Percentiles rank a stretch among this genome's conserved stretches.
phyloP scores from a whole-genome alignment of 2,329 filamentous ascomycete species.

The Pseudogymnoascus sp. region DNA sequence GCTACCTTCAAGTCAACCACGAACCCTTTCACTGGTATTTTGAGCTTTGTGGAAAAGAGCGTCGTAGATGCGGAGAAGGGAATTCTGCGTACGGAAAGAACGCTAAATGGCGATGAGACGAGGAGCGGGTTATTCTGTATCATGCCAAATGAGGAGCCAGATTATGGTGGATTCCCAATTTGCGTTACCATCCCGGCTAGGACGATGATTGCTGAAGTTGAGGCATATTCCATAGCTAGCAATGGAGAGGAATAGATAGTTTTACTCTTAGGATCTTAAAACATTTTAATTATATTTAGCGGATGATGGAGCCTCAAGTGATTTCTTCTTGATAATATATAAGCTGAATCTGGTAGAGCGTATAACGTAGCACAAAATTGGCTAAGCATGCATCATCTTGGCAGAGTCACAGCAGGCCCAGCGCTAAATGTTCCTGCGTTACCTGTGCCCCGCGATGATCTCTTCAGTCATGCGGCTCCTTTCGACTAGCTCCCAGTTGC shows the following conservation, averaged over 20 bases:
- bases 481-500: not conserved
- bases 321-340: not conserved
- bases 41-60: conserved; percentile 34
- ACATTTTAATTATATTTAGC: too few relatives aligned
- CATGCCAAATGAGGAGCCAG: conserved; percentile 48
- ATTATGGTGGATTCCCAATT: conserved; percentile 48
- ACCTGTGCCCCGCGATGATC: not conserved
- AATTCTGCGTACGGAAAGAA: conserved; percentile 29
- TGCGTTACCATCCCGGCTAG: conserved; percentile 43
- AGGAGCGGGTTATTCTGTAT: conserved; percentile 38
- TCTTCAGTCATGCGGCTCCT: not conserved
- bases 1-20: conserved; percentile 22
- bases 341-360: too few relatives aligned
- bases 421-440: too few relatives aligned
- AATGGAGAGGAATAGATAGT: not conserved
- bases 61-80: conserved; percentile 30
- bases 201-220: conserved; percentile 38
- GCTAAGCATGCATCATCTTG: too few relatives aligned
- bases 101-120: conserved; percentile 38
- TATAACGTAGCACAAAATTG: too few relatives aligned
- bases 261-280: not conserved
- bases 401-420: too few relatives aligned
- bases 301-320: not conserved
- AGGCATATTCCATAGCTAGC: conserved; percentile 28
- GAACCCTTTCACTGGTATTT: conserved; percentile 24